Evolutionary conservation across 495 filamentous ascomycete genomes (phyloP).

Genomic region (Sporormia fimetaria): DNA sequence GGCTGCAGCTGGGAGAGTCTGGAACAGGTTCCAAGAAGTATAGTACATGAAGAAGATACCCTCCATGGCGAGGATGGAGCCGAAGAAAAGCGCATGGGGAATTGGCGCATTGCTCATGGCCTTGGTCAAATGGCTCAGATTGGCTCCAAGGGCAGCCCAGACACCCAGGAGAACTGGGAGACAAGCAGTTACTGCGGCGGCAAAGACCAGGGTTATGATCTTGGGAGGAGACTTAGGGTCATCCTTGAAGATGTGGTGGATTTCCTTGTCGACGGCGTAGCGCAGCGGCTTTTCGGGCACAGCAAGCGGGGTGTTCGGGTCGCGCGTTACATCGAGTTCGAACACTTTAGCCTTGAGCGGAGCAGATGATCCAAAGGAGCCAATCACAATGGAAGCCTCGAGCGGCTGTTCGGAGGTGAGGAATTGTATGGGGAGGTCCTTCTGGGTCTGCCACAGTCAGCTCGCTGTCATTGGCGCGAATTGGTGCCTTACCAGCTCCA

Average conservation of each 20-base stretch:
- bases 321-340: slow-evolving; percentile 50
- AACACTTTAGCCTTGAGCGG: slow-evolving; percentile 55
- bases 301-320: slow-evolving; percentile 48
- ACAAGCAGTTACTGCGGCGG: slow-evolving; percentile 54
- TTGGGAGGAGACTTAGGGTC: slow-evolving; percentile 73
- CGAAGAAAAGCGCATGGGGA: slow-evolving; percentile 69
- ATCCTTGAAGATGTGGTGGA: slow-evolving; percentile 80
- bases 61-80: slow-evolving; percentile 75
- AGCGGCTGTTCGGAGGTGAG: slow-evolving; percentile 54
- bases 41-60: slow-evolving; percentile 94
- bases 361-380: slow-evolving; percentile 67
- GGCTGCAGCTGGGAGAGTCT: slow-evolving; percentile 63
- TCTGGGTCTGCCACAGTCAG: slow-evolving; percentile 55
- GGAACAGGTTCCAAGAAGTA: slow-evolving; percentile 84
- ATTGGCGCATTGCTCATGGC: slow-evolving; percentile 64
- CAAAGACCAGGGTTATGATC: slow-evolving; percentile 69
- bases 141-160: slow-evolving; percentile 77
- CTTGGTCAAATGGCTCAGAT: slow-evolving; percentile 64
- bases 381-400: slow-evolving; percentile 68
- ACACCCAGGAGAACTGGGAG: slow-evolving; percentile 58
- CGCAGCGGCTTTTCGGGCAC: slow-evolving; percentile 54
- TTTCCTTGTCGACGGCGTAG: slow-evolving; percentile 72
- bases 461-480: slow-evolving; percentile 5
- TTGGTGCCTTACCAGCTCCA: slow-evolving; percentile 68
- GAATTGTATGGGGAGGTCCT: slow-evolving; percentile 80